Evolutionary conservation across 495 filamentous ascomycete genomes (phyloP).

Genomic region (Aspergillus panamensis): DNA sequence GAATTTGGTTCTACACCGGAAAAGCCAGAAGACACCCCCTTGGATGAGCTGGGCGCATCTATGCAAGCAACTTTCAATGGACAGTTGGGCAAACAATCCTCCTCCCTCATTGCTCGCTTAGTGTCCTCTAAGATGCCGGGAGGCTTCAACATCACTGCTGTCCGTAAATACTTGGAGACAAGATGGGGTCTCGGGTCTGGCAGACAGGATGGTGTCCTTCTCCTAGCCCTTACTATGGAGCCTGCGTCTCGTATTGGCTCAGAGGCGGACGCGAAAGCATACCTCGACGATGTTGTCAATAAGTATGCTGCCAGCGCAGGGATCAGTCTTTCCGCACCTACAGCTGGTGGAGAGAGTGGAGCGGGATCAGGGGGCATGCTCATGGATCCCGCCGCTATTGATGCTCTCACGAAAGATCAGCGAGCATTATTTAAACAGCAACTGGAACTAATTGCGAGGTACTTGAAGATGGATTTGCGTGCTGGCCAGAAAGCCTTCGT

Average conservation of each 20-base stretch:
- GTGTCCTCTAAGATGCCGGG: slow-evolving; percentile 99
- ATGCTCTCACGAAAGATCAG: slow-evolving; percentile 96
- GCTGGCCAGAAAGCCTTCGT: slow-evolving; percentile 92
- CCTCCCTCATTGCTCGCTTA: slow-evolving; percentile 85
- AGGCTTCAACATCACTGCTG: slow-evolving; percentile 95
- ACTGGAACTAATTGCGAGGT: slow-evolving; percentile 87
- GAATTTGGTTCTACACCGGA: slow-evolving; percentile 98
- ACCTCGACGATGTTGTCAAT: slow-evolving; percentile 77
- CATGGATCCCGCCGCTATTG: slow-evolving; percentile 97
- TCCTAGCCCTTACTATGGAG: slow-evolving; percentile 90
- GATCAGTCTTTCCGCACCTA: slow-evolving; percentile 75
- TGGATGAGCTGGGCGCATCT: slow-evolving; percentile 90
- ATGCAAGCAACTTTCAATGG: slow-evolving; percentile 99
- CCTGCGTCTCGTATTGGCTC: slow-evolving; percentile 82
- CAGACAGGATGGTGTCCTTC: slow-evolving; percentile 84
- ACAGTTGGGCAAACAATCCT: slow-evolving; percentile 94
- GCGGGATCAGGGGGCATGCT: slow-evolving; percentile 78
- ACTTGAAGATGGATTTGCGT: slow-evolving; percentile 93
- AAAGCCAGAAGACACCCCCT: slow-evolving; percentile 94
- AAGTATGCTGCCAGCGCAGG: slow-evolving; percentile 87
- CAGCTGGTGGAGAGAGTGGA: slow-evolving; percentile 71
- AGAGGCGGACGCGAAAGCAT: slow-evolving; percentile 87
- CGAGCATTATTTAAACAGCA: slow-evolving; percentile 94
- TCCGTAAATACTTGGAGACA: slow-evolving; percentile 91
- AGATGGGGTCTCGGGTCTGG: slow-evolving; percentile 86